phyloP scores from a whole-genome alignment of 768 basidiomycete species.

The Suillus subalutaceus region DNA sequence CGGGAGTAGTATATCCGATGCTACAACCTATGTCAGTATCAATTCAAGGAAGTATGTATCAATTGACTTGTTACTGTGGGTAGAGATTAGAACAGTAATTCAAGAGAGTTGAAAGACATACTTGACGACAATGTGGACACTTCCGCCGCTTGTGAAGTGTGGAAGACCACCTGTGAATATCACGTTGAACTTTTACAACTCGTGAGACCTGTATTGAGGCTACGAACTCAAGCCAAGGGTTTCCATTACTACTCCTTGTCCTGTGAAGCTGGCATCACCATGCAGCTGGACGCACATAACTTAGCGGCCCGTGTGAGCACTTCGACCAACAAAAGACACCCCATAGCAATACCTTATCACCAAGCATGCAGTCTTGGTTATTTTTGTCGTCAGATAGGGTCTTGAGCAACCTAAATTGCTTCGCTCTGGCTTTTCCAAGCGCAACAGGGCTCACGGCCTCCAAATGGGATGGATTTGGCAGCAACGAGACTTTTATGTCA shows the following conservation, averaged over 20 bases:
- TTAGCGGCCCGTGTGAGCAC: conserved; percentile 46
- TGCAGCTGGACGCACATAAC: conserved; percentile 92
- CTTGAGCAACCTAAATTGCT: conserved; percentile 82
- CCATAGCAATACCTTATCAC: conserved; percentile 29
- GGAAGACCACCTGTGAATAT: conserved; percentile 70
- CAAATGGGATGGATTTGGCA: conserved; percentile 84
- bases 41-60: not conserved
- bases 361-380: conserved; percentile 31
- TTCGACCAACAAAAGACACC: not conserved
- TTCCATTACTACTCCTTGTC: conserved; percentile 92
- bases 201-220: not conserved
- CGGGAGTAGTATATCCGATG: conserved; percentile 92
- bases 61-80: conserved; percentile 58
- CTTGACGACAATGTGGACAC: conserved; percentile 91
- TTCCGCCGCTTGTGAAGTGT: conserved; percentile 90
- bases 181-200: conserved; percentile 2
- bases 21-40: conserved; percentile 38
- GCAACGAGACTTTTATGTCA: conserved; percentile 70
- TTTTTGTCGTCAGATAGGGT: conserved; percentile 44
- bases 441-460: conserved; percentile 91
- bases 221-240: conserved; percentile 75
- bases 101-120: conserved; percentile 40
- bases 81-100: not conserved
- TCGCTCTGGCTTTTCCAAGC: conserved; percentile 86
- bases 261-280: conserved; percentile 90